phyloP scores from a whole-genome alignment of 2,329 filamentous ascomycete genomes.

The Fonsecaea erecta region DNA sequence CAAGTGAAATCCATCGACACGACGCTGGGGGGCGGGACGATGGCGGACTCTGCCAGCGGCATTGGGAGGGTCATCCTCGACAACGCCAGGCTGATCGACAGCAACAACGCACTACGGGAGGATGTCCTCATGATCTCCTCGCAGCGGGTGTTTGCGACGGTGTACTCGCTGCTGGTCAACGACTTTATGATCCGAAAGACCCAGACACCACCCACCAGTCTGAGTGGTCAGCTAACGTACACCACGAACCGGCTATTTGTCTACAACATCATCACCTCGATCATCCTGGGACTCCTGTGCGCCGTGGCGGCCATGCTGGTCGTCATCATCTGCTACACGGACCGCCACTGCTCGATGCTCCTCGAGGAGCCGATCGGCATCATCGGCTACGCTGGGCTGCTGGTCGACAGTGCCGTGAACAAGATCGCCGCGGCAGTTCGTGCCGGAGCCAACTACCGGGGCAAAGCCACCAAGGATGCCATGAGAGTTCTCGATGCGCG shows the following conservation, averaged over 20 bases:
- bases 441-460: not conserved
- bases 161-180: not conserved
- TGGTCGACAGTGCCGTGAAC: not conserved
- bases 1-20: not conserved
- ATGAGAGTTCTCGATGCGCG: not conserved
- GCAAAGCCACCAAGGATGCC: not conserved
- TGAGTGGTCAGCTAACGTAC: not conserved
- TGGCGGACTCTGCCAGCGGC: too few relatives aligned
- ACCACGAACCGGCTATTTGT: too few relatives aligned
- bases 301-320: not conserved
- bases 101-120: not conserved
- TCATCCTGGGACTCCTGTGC: too few relatives aligned
- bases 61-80: too few relatives aligned
- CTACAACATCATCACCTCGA: too few relatives aligned
- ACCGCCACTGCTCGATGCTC: not conserved
- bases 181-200: not conserved
- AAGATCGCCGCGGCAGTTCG: not conserved
- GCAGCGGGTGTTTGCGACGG: not conserved
- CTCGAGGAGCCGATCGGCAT: not conserved
- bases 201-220: not conserved
- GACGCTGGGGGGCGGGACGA: not conserved
- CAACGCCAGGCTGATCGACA: too few relatives aligned
- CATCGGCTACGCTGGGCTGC: not conserved
- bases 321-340: not conserved
- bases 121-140: not conserved